Percentiles rank a stretch among this genome's conserved stretches.
phyloP scores from a whole-genome alignment of 2,329 filamentous ascomycete genomes.

The Thelonectria olida region DNA sequence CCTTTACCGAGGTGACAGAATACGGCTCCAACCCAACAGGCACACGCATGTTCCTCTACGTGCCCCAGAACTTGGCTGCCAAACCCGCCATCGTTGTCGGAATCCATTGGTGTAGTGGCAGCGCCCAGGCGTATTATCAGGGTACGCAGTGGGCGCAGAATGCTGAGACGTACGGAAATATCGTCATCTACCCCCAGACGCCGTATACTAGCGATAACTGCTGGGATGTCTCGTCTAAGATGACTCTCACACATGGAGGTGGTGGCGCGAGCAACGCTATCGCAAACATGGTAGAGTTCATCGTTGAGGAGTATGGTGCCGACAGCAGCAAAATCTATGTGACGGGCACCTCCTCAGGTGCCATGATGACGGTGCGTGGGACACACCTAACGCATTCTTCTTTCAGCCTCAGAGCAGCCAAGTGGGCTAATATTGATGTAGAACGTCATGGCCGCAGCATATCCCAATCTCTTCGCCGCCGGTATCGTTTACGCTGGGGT shows the following conservation, averaged over 20 bases:
- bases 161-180: conserved; percentile 65
- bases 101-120: conserved; percentile 66
- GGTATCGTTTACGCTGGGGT: conserved; percentile 62
- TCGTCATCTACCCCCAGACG: conserved; percentile 59
- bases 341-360: conserved; percentile 45
- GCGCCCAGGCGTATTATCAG: conserved; percentile 60
- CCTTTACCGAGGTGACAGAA: conserved; percentile 29
- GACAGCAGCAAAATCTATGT: conserved; percentile 59
- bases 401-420: accelerated
- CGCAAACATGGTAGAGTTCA: conserved; percentile 63
- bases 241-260: conserved; percentile 59
- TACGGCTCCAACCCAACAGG: conserved; percentile 33
- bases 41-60: conserved; percentile 42
- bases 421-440: conserved; percentile 29
- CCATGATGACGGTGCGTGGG: conserved; percentile 36
- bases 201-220: conserved; percentile 52
- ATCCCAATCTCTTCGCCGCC: conserved; percentile 64
- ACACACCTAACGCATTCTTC: not conserved
- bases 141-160: conserved; percentile 61
- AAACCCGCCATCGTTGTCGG: conserved; percentile 63
- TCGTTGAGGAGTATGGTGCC: conserved; percentile 57
- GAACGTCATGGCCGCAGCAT: conserved; percentile 61
- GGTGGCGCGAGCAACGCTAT: conserved; percentile 61
- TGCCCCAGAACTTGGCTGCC: conserved; percentile 47
- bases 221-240: conserved; percentile 67